Base-by-base conservation (phyloP, 2,329 filamentous ascomycete genomes). In the Karstenula rhodostoma region DNA sequence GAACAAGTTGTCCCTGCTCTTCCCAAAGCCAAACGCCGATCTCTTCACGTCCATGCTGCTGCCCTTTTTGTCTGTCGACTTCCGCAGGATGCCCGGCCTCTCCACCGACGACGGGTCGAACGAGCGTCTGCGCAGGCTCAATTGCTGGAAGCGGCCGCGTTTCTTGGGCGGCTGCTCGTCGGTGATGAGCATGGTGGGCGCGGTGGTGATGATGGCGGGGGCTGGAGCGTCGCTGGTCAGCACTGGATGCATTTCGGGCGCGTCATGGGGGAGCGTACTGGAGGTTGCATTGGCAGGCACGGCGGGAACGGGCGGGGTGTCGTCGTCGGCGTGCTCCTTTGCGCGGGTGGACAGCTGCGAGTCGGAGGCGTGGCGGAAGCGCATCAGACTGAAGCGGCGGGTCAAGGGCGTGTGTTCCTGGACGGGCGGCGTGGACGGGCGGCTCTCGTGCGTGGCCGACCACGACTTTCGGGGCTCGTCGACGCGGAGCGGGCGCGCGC, bases 301-400 rank as follows among this genome's bases (percentile, higher is more conserved):
- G 8, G 73, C 60, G 35, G 81, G 80, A 53, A 83, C 72, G 9
- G 81, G 80, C 62, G 81, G 81, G 37, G 73, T 63, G 66, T 87
- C 89, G 65, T 86, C 88, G 83, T 85, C 79, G 80, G 85, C 74
- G 82, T 93, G 89, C 70, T 90, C 86, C 75, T 90, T 93, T 55
- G 90, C 90, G 75, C 88, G 87, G 32, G 88, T 83, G 12, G 92
- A 93, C 62, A 98, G 81, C 77, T 97, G 93, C 53, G 93, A 91
- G 80, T 98, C 94, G 9, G 94, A 97, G 63, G 93, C 94, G 85
- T 97, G 94, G 72, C 93, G 91, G 77, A 95, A 93, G 73, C 90
- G 89, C 80, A 97, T 82, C 78, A 96, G 78, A 71, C 84, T 88
- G 76, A 89, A 88, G 58, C 86, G 81, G 67, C 85, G 79, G 60